These are phyloP conservation scores for Ettlia oleoabundans DNA, from an alignment of 139 green algal genomes.

Conservation along the genomic window DNA sequence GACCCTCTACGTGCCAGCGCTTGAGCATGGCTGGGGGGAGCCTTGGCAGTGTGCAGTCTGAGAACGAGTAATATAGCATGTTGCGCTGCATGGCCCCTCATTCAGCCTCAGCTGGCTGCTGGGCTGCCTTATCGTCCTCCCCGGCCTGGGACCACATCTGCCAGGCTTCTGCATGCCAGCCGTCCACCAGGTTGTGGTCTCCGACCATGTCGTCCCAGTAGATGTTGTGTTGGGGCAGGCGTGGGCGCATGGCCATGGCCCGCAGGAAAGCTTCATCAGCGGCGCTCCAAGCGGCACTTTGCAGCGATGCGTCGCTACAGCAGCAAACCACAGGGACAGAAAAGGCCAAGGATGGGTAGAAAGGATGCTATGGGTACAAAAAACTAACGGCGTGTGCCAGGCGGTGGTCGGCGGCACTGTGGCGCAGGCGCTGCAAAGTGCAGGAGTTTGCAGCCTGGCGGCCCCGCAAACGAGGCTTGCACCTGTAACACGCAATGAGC, in stretches of 20 bases:
- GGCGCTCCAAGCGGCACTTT: background rate
- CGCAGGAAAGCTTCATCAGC: constrained; percentile 12
- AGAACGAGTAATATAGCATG: too few relatives aligned
- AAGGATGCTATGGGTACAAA: too few relatives aligned
- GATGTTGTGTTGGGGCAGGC: constrained; percentile 7
- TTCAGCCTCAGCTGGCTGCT: background rate
- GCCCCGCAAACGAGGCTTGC: too few relatives aligned
- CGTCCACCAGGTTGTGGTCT: background rate
- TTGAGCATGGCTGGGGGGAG: too few relatives aligned
- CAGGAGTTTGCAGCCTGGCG: too few relatives aligned
- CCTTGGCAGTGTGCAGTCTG: too few relatives aligned
- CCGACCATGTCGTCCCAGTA: background rate
- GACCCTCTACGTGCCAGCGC: too few relatives aligned
- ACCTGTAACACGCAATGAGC: too few relatives aligned
- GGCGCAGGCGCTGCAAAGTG: too few relatives aligned
- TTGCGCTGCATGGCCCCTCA: background rate
- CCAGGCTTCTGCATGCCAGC: constrained; percentile 7
- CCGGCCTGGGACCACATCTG: background rate
- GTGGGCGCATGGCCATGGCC: constrained; percentile 1
- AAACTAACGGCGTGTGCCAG: too few relatives aligned
- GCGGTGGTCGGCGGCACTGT: too few relatives aligned
- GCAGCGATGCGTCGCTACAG: background rate
- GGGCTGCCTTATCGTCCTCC: background rate
- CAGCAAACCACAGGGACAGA: background rate
- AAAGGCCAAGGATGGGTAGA: too few relatives aligned